phyloP scores from a whole-genome alignment of 2,329 filamentous ascomycete species.

The Trichoderma sp. region DNA sequence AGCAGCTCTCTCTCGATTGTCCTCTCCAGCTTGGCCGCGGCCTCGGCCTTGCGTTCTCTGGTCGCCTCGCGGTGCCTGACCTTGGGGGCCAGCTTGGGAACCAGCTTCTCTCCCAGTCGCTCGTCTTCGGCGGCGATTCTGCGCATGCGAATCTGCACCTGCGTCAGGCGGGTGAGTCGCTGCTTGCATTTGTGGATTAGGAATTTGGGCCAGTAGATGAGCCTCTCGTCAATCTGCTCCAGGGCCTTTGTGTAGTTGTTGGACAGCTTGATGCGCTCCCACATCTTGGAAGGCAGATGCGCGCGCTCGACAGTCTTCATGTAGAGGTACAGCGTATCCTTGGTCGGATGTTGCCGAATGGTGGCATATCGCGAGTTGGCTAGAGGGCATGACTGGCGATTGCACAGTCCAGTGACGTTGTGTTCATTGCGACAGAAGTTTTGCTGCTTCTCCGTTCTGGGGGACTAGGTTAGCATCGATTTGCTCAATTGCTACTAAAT shows the following conservation, averaged over 20 bases:
- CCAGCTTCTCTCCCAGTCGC: slow-evolving; percentile 82
- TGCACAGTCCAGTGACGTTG: slow-evolving; percentile 83
- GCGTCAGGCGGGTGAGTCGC: slow-evolving; percentile 85
- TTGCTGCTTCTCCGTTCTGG: slow-evolving; percentile 78
- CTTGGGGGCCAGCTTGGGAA: slow-evolving; percentile 90
- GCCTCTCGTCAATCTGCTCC: slow-evolving; percentile 79
- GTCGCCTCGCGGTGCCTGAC: slow-evolving; percentile 75
- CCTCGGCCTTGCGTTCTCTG: slow-evolving; percentile 75
- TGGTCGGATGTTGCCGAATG: slow-evolving; percentile 79
- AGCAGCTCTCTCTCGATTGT: slow-evolving; percentile 95
- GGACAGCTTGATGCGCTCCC: slow-evolving; percentile 90
- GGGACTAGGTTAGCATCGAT: neutral
- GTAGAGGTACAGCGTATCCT: slow-evolving; percentile 87
- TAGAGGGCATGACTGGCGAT: slow-evolving; percentile 84
- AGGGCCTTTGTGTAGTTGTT: slow-evolving; percentile 90
- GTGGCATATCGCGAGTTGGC: slow-evolving; percentile 94
- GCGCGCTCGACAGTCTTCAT: slow-evolving; percentile 93
- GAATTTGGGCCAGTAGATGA: slow-evolving; percentile 96
- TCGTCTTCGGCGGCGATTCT: slow-evolving; percentile 87
- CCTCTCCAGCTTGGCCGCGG: slow-evolving; percentile 89
- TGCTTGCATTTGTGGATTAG: slow-evolving; percentile 95
- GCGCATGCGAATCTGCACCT: slow-evolving; percentile 82
- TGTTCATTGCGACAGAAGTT: slow-evolving; percentile 96
- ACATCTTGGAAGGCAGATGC: slow-evolving; percentile 87
- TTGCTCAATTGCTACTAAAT: neutral